phyloP scores from a whole-genome alignment of 768 basidiomycete species.

The Agaricus blazei region DNA sequence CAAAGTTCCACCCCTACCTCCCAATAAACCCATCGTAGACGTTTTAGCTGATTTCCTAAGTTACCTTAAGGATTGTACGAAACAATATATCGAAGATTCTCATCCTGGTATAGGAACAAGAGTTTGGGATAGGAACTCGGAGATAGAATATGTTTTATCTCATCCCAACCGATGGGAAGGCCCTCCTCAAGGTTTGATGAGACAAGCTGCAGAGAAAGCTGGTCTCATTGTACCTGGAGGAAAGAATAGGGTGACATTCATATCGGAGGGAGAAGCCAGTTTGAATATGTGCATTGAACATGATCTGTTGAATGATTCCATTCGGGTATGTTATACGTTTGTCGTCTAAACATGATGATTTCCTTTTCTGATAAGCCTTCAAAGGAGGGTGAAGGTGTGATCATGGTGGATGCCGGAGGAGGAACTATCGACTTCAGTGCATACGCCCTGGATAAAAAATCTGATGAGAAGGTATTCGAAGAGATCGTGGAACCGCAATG shows the following conservation, averaged over 20 bases:
- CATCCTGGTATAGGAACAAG: constrained; percentile 5
- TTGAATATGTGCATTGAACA: constrained; percentile 48
- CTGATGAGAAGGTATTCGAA: constrained; percentile 19
- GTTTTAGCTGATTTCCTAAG: constrained; percentile 46
- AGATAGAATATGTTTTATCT: constrained; percentile 45
- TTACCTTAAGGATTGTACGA: constrained; percentile 32
- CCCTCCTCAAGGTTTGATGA: constrained; percentile 47
- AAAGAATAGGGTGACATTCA: constrained; percentile 39
- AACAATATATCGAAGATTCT: constrained; percentile 10
- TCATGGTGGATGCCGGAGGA: constrained; percentile 39
- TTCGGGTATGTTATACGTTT: constrained; percentile 12
- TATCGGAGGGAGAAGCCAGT: constrained; percentile 62
- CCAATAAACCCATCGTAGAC: constrained; percentile 30
- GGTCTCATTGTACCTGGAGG: constrained; percentile 40
- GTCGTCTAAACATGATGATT: background rate
- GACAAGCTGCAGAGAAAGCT: constrained; percentile 43
- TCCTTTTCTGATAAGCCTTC: background rate
- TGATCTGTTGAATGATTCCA: constrained; percentile 24
- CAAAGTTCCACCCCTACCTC: constrained; percentile 35
- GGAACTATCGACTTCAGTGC: constrained; percentile 40
- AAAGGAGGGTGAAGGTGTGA: constrained; percentile 28
- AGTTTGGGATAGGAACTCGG: constrained; percentile 18
- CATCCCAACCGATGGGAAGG: constrained; percentile 68
- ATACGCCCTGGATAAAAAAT: constrained; percentile 19
- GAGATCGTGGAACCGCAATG: constrained; percentile 25